Conservation (phyloP, 257 asterid genomes). For the Cinchona pubescens region DNA sequence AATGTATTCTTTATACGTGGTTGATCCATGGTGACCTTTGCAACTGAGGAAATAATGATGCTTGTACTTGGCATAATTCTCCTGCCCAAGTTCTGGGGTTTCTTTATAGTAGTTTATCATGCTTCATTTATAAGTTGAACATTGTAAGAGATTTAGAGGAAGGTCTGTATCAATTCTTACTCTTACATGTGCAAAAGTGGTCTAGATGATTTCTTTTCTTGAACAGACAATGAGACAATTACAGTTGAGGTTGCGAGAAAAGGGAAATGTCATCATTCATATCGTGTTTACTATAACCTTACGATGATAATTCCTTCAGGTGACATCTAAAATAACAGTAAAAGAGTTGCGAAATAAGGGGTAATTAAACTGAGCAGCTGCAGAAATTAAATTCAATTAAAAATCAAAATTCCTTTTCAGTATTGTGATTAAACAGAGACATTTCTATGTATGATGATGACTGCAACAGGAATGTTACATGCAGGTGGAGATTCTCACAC, state of each 20-base stretch:
- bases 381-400: neutral
- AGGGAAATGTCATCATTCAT: neutral
- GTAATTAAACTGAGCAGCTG: neutral
- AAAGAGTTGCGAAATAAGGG: neutral
- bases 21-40: neutral
- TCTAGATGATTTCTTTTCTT: conserved; percentile 1
- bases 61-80: neutral
- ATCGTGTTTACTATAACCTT: neutral
- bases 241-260: neutral
- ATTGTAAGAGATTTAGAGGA: neutral
- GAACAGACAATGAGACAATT: neutral
- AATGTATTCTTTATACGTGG: neutral
- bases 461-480: conserved; percentile 4
- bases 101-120: neutral
- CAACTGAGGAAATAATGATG: neutral
- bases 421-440: neutral
- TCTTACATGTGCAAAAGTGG: neutral
- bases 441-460: neutral
- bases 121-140: neutral
- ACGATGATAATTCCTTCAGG: neutral
- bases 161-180: neutral
- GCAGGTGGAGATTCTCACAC: conserved; percentile 57
- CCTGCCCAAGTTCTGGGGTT: neutral
- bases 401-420: neutral
- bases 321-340: neutral